These are phyloP conservation scores for Xylaria sp. DNA, from an alignment of 2,329 filamentous ascomycete species.

Conservation along the genomic window DNA sequence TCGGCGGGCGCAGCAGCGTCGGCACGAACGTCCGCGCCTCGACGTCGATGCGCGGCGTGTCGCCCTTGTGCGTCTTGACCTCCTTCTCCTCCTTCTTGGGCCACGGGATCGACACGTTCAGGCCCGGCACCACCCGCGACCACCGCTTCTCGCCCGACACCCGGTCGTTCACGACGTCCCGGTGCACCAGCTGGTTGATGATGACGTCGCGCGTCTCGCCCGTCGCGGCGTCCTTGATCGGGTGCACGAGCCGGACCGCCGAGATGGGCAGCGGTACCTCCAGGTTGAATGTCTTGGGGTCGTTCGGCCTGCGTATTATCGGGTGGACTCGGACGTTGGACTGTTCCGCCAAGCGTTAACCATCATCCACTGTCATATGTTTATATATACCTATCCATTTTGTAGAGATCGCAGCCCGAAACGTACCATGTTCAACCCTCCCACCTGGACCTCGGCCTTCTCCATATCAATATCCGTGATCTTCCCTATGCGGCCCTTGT, in stretches of 20 bases:
- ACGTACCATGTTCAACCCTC: slow-evolving; percentile 66
- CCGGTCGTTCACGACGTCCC: slow-evolving; percentile 53
- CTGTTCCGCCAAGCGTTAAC: slow-evolving; percentile 30
- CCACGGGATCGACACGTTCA: slow-evolving; percentile 77
- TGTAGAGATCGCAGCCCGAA: not conserved
- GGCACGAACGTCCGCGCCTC: slow-evolving; percentile 77
- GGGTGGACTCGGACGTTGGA: slow-evolving; percentile 44
- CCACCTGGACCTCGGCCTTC: slow-evolving; percentile 62
- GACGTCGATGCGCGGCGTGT: slow-evolving; percentile 77
- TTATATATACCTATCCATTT: too few species aligned
- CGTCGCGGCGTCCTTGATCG: slow-evolving; percentile 67
- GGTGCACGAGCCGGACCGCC: slow-evolving; percentile 79
- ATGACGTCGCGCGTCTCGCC: slow-evolving; percentile 72
- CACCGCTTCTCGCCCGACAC: slow-evolving; percentile 51
- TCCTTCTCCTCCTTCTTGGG: slow-evolving; percentile 58
- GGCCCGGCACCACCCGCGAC: slow-evolving; percentile 67
- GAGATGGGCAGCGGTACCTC: slow-evolving; percentile 66
- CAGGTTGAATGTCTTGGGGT: slow-evolving; percentile 48
- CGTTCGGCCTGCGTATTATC: slow-evolving; percentile 41
- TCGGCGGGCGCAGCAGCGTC: slow-evolving; percentile 75
- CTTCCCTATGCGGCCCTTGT: slow-evolving; percentile 82
- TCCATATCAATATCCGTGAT: slow-evolving; percentile 60
- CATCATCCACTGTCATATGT: not conserved
- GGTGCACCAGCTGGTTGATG: slow-evolving; percentile 69
- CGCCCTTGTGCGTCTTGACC: slow-evolving; percentile 58